Base-by-base conservation (phyloP, 106 monocot species). In the Dactylorhiza incarnata region DNA sequence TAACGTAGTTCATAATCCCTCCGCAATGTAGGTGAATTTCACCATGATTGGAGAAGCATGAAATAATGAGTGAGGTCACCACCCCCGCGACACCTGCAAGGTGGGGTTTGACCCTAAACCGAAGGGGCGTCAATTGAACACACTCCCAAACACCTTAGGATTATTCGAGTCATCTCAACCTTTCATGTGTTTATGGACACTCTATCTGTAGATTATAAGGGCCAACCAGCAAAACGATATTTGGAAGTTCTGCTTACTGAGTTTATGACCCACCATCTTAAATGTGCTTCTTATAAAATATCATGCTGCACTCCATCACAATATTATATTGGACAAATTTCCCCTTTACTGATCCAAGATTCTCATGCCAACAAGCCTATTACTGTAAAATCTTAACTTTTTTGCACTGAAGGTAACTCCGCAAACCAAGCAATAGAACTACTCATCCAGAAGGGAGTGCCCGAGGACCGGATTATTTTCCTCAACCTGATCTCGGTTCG, bases 401-500 rank as follows among this genome's bases (percentile, higher is more conserved):
- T n/a, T 46, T 44, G 16, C 13, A 29, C 29, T 69, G 45, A 52
- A 88, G 88, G 88, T 17, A 88, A 85, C 49, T 88, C 85, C 37
- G 88, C 85, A 66, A 88, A 80, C 77, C 85, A 88, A 75, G 88
- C 88, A 1, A 88, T 88, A 77, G 82, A 88, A 25, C 82, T 85
- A 23, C 88, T 88, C 26, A 80, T 88, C 51, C 82, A 76, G 74
- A 88, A 88, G 74, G 88, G 88, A 83, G 88, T 88, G 71, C 88
- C 88, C 0, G 88, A 88, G 55, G 53, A 44, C 48, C 73, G 75
- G 5, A 88, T 88, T 25, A 88, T 88, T 23, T 88, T 88, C 49
- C 85, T 88, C 54, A 88, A 88, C 73, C 78, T 88, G 44, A 88
- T 88, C 71, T 88, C 88, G n/a, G 88, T 88, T 48, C 82, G 88